Evolutionary conservation across 228 moss, liverwort and hornwort species (phyloP), one percentile per base, ranked within the genome.

Genomic region (Sphagnum fallax): DNA sequence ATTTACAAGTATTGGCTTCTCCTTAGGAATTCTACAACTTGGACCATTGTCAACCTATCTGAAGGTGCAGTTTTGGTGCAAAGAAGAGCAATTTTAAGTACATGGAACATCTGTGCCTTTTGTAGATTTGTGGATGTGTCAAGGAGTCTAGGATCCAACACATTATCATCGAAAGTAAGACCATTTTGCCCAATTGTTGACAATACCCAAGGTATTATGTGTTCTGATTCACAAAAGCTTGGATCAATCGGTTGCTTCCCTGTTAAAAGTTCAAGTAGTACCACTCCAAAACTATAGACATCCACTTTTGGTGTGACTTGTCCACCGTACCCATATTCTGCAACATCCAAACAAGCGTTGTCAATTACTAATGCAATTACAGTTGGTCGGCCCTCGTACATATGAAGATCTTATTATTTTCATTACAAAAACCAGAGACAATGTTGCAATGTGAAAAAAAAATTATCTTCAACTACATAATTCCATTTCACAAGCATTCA

Each of bases 121-220:
- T 78, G 81, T 59, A 71, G 75, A n/a, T 67, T 68, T 73, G 66
- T 81, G 49, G 76, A 70, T 32, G 65, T 57, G 18, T 67, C 62
- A 60, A 75, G 75, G 12, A 86, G 83, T 52, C 76, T 75, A 5
- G 71, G 68, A 71, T 86, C 86, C 6, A 86, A 62, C 66, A 86
- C 64, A 8, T 66, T 75, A 49, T 86, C 86, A 52, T 75, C 71
- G 8, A 71, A 61, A 66, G 66, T 66, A 32, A 47, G 7, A 4
- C 73, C 75, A 50, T 77, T 77, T 58, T 75, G 75, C 47, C 83
- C 80, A 55, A 83, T 64, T 73, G 55, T 78, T 47, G 0, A 5
- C 52, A 61, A 73, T 61, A 89, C 91, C 89, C 90, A 93, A 52
- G 65, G 72, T 10, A 85, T 80, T 47, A 93, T 78, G 72, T 85